Conservation (phyloP, 2,329 filamentous ascomycete species). For the Ophiosphaerella korrae region DNA sequence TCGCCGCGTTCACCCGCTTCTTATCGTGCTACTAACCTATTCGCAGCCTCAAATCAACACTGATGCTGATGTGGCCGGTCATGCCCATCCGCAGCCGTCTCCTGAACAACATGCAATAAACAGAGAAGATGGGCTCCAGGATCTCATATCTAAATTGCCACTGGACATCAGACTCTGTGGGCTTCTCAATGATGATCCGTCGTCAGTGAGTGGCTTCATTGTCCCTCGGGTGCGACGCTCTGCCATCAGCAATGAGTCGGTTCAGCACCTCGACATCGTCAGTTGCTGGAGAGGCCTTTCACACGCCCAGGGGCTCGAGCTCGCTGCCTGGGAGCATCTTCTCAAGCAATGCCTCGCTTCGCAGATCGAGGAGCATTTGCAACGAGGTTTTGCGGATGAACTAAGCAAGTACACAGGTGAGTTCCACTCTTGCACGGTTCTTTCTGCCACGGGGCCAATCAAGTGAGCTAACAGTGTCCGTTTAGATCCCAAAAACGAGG, state of each 20-base stretch:
- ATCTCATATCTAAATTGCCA: constrained; percentile 9
- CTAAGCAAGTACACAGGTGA: constrained; percentile 5
- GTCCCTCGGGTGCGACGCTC: constrained; percentile 33
- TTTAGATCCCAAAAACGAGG: constrained; percentile 11
- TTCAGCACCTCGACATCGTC: constrained; percentile 41
- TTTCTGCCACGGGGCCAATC: not conserved
- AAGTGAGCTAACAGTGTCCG: not conserved
- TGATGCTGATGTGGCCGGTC: not conserved
- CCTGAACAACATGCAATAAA: not conserved
- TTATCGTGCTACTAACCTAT: not conserved
- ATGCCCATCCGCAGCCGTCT: constrained; percentile 23
- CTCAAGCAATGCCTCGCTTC: constrained; percentile 28
- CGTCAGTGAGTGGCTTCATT: constrained; percentile 19
- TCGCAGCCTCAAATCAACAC: constrained; percentile 8
- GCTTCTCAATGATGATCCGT: constrained; percentile 12
- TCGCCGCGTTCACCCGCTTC: not conserved
- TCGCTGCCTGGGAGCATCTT: constrained; percentile 38
- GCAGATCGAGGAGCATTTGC: constrained; percentile 22
- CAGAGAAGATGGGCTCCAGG: constrained; percentile 3
- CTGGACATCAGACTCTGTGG: constrained; percentile 24
- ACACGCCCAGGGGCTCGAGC: constrained; percentile 32
- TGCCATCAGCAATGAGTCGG: constrained; percentile 1
- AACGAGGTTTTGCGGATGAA: constrained; percentile 10
- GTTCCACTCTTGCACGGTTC: not conserved
- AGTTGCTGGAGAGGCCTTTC: constrained; percentile 45